Evolutionary conservation across 805 yeast species (phyloP), one percentile per base, ranked within the genome.

Genomic region (Saturnispora bothae): DNA sequence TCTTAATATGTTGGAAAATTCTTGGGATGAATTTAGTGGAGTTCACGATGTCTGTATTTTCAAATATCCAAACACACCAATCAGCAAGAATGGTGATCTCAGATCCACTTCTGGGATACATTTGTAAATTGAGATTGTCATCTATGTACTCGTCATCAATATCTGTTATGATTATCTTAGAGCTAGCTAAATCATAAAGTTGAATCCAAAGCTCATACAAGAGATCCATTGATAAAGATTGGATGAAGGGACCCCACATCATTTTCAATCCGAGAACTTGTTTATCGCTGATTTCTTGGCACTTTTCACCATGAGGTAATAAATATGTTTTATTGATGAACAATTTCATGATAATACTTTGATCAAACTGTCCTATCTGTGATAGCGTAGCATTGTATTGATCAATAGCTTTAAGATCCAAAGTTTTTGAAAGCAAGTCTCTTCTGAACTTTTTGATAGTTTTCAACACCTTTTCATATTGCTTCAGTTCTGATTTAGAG

Each of bases 391-490:
- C 18, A 44, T 33, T 6, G 41, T 34, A 21, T 42, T 42, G 3
- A 63, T 43, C 10, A 33, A 69, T 48, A 3, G 63, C 51, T 19
- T 49, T 52, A 72, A 72, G 65, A 44, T 66, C 68, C 10, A 22
- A 22, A 22, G 43, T 59, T 61, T n/a, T 42, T 26, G 42, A 60
- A 5, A 33, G n/a, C 15, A 30, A 17, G 19, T 59, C 57, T 43
- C 71, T 66, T 26, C 82, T 54, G 9, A 72, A 54, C 37, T 71
- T 64, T 48, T 76, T 68, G 56, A 69, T 72, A 4, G 50, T 52
- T 43, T 73, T 69, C 35, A 76, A 53, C 59, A 48, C 3, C 50
- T 59, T 30, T 59, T 63, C n/a, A 66, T 34, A 4, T 43, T 43
- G 9, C 34, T 43, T 14, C 26, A 22, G 26, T 17, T 29, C 28